These are phyloP conservation scores for Rhodotorula kratochvilovae DNA, from an alignment of 768 basidiomycete genomes.

Conservation along the genomic window DNA sequence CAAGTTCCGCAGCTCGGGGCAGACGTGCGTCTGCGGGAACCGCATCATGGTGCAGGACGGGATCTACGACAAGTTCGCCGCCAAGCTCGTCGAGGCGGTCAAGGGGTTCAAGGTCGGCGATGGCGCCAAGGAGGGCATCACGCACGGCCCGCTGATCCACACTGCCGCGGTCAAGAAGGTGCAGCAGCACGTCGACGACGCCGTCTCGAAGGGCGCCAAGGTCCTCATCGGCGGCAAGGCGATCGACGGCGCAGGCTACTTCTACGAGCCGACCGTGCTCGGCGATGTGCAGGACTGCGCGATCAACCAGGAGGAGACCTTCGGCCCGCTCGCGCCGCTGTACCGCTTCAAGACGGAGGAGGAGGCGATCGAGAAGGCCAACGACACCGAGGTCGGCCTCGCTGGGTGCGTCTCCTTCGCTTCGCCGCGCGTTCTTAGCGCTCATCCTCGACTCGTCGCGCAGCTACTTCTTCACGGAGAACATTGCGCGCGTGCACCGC, in stretches of 20 bases:
- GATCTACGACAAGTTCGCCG: conserved; percentile 87
- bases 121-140: conserved; percentile 62
- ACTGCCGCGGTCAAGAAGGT: conserved; percentile 79
- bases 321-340: conserved; percentile 74
- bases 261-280: conserved; percentile 65
- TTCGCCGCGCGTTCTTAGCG: neutral
- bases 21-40: conserved; percentile 65
- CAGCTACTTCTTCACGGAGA: conserved; percentile 72
- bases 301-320: conserved; percentile 81
- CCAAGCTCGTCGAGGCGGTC: conserved; percentile 66
- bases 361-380: conserved; percentile 80
- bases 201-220: conserved; percentile 75
- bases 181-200: conserved; percentile 77
- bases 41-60: conserved; percentile 79
- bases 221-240: conserved; percentile 82
- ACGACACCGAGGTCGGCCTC: conserved; percentile 73
- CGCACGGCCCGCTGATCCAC: conserved; percentile 94
- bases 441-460: too few species aligned
- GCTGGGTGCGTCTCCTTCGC: conserved; percentile 55
- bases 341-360: conserved; percentile 90
- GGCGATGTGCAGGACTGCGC: conserved; percentile 67
- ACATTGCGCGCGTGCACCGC: conserved; percentile 84
- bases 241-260: conserved; percentile 50
- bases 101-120: conserved; percentile 64
- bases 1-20: conserved; percentile 46